A percentile compares a stretch with the other conserved stretches of the same genome.
Evolutionary conservation across 106 monocot species (phyloP).

Genomic region (Dioscorea dumetorum): DNA sequence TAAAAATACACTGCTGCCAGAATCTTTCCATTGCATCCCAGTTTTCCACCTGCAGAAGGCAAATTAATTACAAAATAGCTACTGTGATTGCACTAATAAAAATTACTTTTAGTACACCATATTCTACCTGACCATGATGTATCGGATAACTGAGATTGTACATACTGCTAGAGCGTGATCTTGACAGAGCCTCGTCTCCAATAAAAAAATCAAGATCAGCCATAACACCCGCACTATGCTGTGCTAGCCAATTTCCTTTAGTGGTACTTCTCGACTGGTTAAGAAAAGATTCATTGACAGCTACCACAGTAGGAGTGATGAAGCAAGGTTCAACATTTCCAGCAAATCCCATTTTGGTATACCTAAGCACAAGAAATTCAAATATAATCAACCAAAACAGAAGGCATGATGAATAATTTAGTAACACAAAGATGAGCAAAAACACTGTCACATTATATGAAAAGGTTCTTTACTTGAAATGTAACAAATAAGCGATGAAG

Average conservation of each 20-base stretch:
- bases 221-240: constrained; percentile 90
- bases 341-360: constrained; percentile 94
- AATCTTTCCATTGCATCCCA: constrained; percentile 96
- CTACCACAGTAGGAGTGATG: constrained; percentile 81
- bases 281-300: constrained; percentile 74
- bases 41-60: constrained; percentile 60
- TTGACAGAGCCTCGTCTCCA: constrained; percentile 75
- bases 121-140: constrained; percentile 69
- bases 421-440: too few relatives aligned
- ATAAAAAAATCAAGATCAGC: constrained; percentile 90
- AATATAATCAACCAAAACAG: neutral
- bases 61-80: neutral
- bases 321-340: constrained; percentile 95
- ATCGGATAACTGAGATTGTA: constrained; percentile 89
- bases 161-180: constrained; percentile 58
- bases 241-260: constrained; percentile 82
- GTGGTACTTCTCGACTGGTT: constrained; percentile 50
- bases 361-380: constrained; percentile 31
- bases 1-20: constrained; percentile 89
- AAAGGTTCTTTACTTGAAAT: too few relatives aligned
- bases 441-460: too few relatives aligned
- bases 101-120: neutral
- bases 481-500: too few relatives aligned
- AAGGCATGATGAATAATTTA: neutral
- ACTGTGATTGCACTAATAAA: neutral